Conservation (phyloP, 2,329 filamentous ascomycete species). For the Dactylellina drechsleri region DNA sequence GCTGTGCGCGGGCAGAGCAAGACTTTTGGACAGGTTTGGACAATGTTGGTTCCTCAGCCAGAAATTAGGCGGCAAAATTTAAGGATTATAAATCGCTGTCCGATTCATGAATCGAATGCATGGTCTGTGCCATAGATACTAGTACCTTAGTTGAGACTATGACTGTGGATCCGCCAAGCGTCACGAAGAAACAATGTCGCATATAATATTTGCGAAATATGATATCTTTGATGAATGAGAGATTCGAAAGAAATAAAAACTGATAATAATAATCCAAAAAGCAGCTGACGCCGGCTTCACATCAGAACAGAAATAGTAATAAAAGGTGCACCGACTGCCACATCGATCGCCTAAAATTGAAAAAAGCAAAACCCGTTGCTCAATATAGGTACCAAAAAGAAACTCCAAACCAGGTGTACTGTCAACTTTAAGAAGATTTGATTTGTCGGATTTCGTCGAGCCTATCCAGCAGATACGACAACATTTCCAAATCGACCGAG, state of each 20-base stretch:
- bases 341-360: neutral
- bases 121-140: too few species aligned
- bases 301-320: neutral
- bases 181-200: neutral
- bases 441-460: conserved; percentile 47
- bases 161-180: too few species aligned
- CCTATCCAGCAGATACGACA: conserved; percentile 44
- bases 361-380: neutral
- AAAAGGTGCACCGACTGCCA: neutral
- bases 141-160: too few species aligned
- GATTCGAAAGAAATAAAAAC: neutral
- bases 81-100: neutral
- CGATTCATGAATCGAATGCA: conserved; percentile 7
- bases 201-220: neutral
- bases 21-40: too few species aligned
- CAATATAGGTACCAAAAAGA: neutral
- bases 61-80: too few species aligned
- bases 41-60: neutral
- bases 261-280: neutral
- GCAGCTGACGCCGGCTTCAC: conserved; percentile 30
- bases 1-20: too few species aligned
- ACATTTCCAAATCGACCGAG: conserved; percentile 38
- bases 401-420: neutral
- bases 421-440: conserved; percentile 28
- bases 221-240: neutral